Percentiles rank a stretch among this genome's conserved stretches.
phyloP scores from a whole-genome alignment of 2,329 filamentous ascomycete genomes.

The Xylariales sp. region DNA sequence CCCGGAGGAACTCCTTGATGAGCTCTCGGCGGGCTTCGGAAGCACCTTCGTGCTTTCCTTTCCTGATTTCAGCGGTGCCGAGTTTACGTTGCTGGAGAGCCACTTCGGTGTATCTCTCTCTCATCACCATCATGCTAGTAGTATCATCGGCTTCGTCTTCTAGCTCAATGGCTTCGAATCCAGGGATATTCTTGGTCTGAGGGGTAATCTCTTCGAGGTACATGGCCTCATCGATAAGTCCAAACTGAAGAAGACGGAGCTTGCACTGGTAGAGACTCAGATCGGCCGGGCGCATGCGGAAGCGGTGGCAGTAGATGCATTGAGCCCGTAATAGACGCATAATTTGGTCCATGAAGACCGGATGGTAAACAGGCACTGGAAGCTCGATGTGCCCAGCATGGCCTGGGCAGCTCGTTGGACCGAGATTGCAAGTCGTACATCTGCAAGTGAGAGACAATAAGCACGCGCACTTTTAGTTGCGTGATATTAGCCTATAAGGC shows the following conservation, averaged over 20 bases:
- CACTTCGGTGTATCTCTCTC: slow-evolving; percentile 66
- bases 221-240: slow-evolving; percentile 59
- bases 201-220: slow-evolving; percentile 34
- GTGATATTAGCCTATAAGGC: slow-evolving; percentile 1
- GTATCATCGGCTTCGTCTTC: slow-evolving; percentile 51
- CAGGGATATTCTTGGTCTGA: slow-evolving; percentile 27
- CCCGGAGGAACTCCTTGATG: slow-evolving; percentile 76
- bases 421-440: slow-evolving; percentile 89
- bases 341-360: slow-evolving; percentile 92
- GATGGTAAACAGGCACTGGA: slow-evolving; percentile 77
- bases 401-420: slow-evolving; percentile 77
- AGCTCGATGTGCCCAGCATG: slow-evolving; percentile 95
- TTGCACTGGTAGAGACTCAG: slow-evolving; percentile 80
- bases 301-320: slow-evolving; percentile 85
- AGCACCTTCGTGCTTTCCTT: slow-evolving; percentile 78
- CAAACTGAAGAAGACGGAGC: slow-evolving; percentile 79
- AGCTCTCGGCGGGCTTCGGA: slow-evolving; percentile 70
- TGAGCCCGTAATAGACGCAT: slow-evolving; percentile 80
- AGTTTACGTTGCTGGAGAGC: slow-evolving; percentile 59
- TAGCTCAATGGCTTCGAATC: slow-evolving; percentile 30
- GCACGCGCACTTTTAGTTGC: background rate
- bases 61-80: slow-evolving; percentile 43
- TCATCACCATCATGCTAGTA: slow-evolving; percentile 55
- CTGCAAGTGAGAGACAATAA: slow-evolving; percentile 36
- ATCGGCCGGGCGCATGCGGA: slow-evolving; percentile 73